Evolutionary conservation across 1,284 basidiomycete genomes (phyloP).

Genomic region (Ustilago sp.): DNA sequence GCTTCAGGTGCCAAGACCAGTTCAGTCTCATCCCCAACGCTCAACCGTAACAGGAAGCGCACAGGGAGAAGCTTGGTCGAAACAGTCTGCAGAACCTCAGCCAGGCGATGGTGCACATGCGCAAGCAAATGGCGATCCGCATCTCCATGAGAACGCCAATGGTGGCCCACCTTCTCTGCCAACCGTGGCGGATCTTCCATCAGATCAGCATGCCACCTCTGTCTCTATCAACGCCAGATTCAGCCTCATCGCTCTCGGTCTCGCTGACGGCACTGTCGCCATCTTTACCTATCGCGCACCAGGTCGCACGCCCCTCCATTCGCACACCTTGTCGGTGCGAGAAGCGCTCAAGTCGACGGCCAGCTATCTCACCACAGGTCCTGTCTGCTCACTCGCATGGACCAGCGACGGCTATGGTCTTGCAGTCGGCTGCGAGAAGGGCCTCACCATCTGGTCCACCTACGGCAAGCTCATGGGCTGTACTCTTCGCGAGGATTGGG

Average conservation of each 20-base stretch:
- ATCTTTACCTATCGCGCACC: slow-evolving; percentile 62
- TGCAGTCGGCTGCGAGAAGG: slow-evolving; percentile 91
- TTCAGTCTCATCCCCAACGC: background rate
- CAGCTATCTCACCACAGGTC: slow-evolving; percentile 73
- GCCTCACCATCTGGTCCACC: slow-evolving; percentile 92
- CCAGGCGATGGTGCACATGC: background rate
- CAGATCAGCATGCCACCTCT: slow-evolving; percentile 75
- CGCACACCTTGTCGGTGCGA: slow-evolving; percentile 66
- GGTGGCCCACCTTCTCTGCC: background rate
- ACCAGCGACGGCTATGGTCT: slow-evolving; percentile 95
- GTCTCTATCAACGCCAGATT: slow-evolving; percentile 85
- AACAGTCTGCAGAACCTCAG: background rate
- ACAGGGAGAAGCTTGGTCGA: background rate
- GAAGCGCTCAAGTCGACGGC: slow-evolving; percentile 68
- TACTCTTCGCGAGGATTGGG: slow-evolving; percentile 77
- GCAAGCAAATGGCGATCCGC: slow-evolving; percentile 5
- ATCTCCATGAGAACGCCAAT: background rate
- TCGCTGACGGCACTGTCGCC: slow-evolving; percentile 73
- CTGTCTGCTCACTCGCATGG: slow-evolving; percentile 76
- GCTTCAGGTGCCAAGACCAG: background rate
- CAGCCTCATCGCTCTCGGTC: slow-evolving; percentile 85
- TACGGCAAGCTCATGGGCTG: slow-evolving; percentile 85
- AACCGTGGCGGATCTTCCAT: slow-evolving; percentile 14
- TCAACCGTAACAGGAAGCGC: background rate
- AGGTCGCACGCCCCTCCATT: slow-evolving; percentile 47